Conservation (phyloP, 257 asterid genomes). For the Catharanthus roseus region DNA sequence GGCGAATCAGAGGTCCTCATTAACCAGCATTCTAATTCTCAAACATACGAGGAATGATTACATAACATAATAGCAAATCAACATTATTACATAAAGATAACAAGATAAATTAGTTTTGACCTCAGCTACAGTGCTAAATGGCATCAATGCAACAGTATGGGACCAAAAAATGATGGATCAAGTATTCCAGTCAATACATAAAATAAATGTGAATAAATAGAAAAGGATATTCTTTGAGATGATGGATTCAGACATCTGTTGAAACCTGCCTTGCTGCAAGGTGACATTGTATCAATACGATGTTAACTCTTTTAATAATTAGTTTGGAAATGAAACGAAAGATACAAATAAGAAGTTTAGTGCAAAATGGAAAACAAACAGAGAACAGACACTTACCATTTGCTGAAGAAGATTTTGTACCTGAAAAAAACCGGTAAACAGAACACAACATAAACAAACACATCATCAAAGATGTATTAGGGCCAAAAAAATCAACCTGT, state of each 20-base stretch:
- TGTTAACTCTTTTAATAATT: background rate
- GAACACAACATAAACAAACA: conserved; percentile 7
- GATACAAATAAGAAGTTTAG: background rate
- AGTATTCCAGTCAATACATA: background rate
- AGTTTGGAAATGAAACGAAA: background rate
- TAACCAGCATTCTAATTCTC: background rate
- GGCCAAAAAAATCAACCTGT: background rate
- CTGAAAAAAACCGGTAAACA: conserved; percentile 35
- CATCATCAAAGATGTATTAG: background rate
- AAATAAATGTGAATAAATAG: conserved; percentile 4
- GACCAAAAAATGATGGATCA: background rate
- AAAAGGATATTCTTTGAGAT: conserved; percentile 83
- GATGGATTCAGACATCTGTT: conserved; percentile 86
- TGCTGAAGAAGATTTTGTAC: conserved; percentile 82
- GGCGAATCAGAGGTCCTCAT: background rate
- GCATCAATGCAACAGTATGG: background rate
- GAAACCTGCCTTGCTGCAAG: conserved; percentile 88
- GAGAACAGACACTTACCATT: conserved; percentile 46
- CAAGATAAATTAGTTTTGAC: background rate
- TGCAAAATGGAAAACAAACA: background rate
- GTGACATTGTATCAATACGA: conserved; percentile 10
- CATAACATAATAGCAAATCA: background rate
- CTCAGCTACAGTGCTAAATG: background rate
- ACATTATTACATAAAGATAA: background rate
- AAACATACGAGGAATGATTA: background rate